Base-by-base conservation (phyloP, 2,329 filamentous ascomycete species). In the Colletotrichum spinosum region DNA sequence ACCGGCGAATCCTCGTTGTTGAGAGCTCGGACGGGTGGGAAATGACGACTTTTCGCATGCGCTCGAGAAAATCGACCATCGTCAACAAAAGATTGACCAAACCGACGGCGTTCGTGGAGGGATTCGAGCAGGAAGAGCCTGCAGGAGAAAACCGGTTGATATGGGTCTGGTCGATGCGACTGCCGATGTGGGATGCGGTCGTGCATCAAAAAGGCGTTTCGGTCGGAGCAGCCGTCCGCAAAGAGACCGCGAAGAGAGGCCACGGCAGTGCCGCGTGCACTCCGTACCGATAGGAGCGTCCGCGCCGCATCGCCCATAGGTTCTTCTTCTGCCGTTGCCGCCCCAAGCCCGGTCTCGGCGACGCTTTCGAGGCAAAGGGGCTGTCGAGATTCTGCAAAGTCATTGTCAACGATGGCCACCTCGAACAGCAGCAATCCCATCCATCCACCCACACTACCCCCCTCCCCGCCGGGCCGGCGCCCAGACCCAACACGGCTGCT, bases 401-500 rank as follows among this genome's bases (percentile, higher is more conserved):
- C 52, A 46, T 53, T 44, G 58, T 57, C 63, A 53, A 62, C 46
- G 34, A 55, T 52, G 39, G n/a, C 42, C 46, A 44, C 38, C 42
- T 11, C 17, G 38, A 45, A 44, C 42, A 15, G 17, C 25, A 41
- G 45, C 34, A 42, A 6, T 34, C 37, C 50, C 34, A 44, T 45
- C 46, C 58, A 51, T 56, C 52, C 52, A 62, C 52, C 52, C 52
- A 62, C 52, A 48, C 35, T 51, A 49, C 45, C 35, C 49, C 59
- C 52, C 49, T 65, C 46, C 62, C 62, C 58, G 58, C 58, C 52
- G 58, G 58, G 7, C 62, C 62, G 62, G 57, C 58, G 57, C 52
- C 62, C 62, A 65, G 55, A 52, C 58, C 62, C 62, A 62, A 56
- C 39, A 52, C 41, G 63, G 58, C 52, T 65, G 52, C 62, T 62